A percentile compares a stretch with the other conserved stretches of the same genome.
These are phyloP conservation scores for Phanerochaete sordida DNA, from an alignment of 768 basidiomycete species.

Conservation along the genomic window DNA sequence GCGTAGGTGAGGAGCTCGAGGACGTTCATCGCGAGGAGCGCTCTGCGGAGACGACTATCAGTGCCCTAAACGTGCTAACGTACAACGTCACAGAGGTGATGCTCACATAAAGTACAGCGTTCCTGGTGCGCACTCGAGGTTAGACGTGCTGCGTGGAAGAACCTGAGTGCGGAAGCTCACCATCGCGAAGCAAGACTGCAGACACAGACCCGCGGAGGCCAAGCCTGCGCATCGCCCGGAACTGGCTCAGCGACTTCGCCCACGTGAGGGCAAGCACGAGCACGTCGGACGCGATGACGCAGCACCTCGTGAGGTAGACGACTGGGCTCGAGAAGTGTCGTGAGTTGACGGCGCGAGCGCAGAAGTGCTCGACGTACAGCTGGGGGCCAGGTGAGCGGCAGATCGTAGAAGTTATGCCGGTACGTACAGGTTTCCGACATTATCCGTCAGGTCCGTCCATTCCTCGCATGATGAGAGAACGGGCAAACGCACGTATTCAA, in stretches of 20 bases:
- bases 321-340: too few relatives aligned
- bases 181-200: background rate
- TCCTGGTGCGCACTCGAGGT: background rate
- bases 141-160: background rate
- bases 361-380: too few relatives aligned
- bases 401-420: too few relatives aligned
- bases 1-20: background rate
- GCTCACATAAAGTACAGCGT: background rate
- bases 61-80: background rate
- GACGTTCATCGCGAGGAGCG: background rate
- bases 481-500: too few relatives aligned
- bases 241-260: background rate
- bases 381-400: too few relatives aligned
- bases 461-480: too few relatives aligned
- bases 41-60: background rate
- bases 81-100: background rate
- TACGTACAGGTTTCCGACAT: too few relatives aligned
- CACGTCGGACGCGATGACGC: background rate
- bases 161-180: background rate
- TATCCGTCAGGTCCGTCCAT: too few relatives aligned
- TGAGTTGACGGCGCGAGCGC: too few relatives aligned
- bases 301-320: background rate
- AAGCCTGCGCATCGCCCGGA: background rate
- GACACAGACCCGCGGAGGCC: background rate
- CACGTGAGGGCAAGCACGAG: background rate